Evolutionary conservation across 805 yeast species (phyloP).

Genomic region (Tanozyma kutaoensis): DNA sequence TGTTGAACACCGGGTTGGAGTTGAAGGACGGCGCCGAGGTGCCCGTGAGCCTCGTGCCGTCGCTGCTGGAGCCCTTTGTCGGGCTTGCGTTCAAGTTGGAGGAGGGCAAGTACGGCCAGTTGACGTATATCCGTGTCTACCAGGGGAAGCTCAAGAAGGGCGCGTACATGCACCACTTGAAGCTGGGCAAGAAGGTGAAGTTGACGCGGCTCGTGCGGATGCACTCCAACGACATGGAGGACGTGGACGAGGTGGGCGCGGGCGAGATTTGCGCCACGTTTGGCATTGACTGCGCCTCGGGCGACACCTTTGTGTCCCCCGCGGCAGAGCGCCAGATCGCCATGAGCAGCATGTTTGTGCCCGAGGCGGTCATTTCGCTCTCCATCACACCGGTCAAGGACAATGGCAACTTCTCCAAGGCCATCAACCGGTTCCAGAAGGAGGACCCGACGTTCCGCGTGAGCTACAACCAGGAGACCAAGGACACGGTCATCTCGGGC

Average conservation of each 20-base stretch:
- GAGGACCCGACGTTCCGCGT: conserved; percentile 99
- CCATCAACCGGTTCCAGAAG: conserved; percentile 93
- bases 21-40: conserved; percentile 39
- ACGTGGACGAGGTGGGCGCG: conserved; percentile 86
- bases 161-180: conserved; percentile 72
- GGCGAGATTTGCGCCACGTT: conserved; percentile 99
- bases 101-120: conserved; percentile 96
- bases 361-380: conserved; percentile 94
- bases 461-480: conserved; percentile 76
- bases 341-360: conserved; percentile 97
- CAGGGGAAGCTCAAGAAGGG: conserved; percentile 95
- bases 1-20: conserved; percentile 83
- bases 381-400: conserved; percentile 87
- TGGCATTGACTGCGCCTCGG: conserved; percentile 98
- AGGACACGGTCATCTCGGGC: conserved; percentile 90
- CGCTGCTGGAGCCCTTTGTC: conserved; percentile 68
- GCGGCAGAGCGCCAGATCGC: conserved; percentile 48
- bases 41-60: conserved; percentile 63
- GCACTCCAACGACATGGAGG: conserved; percentile 99
- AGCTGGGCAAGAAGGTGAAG: conserved; percentile 87
- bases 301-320: conserved; percentile 93
- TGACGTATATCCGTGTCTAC: conserved; percentile 92
- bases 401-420: conserved; percentile 81
- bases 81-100: conserved; percentile 98
- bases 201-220: conserved; percentile 90